Conservation (phyloP, 345 rosid species). For the Hibiscus syriacus region DNA sequence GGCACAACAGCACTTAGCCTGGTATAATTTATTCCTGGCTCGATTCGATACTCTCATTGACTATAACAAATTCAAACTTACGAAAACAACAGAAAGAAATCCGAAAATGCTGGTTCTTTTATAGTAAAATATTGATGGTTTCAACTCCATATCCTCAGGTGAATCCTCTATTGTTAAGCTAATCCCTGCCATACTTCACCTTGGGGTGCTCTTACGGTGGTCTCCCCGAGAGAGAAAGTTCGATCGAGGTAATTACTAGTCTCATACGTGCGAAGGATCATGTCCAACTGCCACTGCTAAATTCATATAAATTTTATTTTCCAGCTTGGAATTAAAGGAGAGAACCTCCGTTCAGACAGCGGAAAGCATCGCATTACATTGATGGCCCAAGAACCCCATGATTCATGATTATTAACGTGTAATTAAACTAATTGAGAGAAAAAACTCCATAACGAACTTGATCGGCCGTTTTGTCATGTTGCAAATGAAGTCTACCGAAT, state of each 20-base stretch:
- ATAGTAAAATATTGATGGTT: background rate
- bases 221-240: constrained; percentile 50
- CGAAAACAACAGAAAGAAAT: no score
- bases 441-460: no score
- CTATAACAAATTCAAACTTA: no score
- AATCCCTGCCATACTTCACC: constrained; percentile 86
- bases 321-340: constrained; percentile 88
- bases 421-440: no score
- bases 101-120: background rate
- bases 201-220: constrained; percentile 90
- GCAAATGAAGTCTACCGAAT: no score
- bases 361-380: background rate
- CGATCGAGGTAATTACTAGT: constrained; percentile 57
- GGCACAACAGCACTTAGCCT: constrained; percentile 89
- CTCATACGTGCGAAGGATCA: constrained; percentile 8
- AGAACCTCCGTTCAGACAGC: constrained; percentile 60
- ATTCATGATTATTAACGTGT: constrained; percentile 40
- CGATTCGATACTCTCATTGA: background rate
- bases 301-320: constrained; percentile 19
- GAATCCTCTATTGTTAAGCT: constrained; percentile 88
- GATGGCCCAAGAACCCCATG: constrained; percentile 73
- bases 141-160: constrained; percentile 40
- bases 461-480: no score
- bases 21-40: constrained; percentile 20
- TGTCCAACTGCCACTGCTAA: background rate